Evolutionary conservation across 2,329 filamentous ascomycete species (phyloP).

Genomic region (Drechslerella dactyloides): DNA sequence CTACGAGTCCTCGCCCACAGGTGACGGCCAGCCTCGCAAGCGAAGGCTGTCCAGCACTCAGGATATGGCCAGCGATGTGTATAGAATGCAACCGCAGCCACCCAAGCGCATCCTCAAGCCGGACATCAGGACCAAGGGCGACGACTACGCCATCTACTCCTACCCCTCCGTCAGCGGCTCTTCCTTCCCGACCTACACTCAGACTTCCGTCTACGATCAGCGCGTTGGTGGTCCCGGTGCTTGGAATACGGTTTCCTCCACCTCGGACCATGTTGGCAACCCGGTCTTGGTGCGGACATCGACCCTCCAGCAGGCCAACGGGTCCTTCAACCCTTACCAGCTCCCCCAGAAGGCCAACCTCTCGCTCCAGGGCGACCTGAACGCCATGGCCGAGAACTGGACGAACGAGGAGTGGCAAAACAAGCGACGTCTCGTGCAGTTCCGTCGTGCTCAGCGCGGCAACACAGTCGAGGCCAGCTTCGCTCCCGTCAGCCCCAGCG

Average conservation of each 20-base stretch:
- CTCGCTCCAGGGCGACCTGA: conserved; percentile 83
- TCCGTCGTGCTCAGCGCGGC: conserved; percentile 79
- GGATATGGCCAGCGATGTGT: conserved; percentile 55
- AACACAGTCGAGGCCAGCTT: conserved; percentile 83
- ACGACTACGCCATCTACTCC: conserved; percentile 64
- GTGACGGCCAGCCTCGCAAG: conserved; percentile 61
- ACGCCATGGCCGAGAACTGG: conserved; percentile 84
- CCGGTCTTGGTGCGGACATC: conserved; percentile 72
- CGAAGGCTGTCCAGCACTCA: conserved; percentile 65
- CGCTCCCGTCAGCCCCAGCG: conserved; percentile 76
- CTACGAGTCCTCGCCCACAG: conserved; percentile 57
- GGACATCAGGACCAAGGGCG: conserved; percentile 60
- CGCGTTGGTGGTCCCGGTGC: conserved; percentile 57
- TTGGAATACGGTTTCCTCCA: conserved; percentile 45
- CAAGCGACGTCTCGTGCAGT: conserved; percentile 84
- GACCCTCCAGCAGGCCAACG: conserved; percentile 66
- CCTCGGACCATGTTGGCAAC: conserved; percentile 57
- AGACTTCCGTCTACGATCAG: conserved; percentile 60
- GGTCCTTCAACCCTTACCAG: conserved; percentile 75
- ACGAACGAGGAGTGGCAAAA: conserved; percentile 77
- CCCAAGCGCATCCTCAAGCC: conserved; percentile 57
- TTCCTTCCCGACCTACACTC: conserved; percentile 63
- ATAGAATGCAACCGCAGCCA: conserved; percentile 60
- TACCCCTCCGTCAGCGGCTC: conserved; percentile 63
- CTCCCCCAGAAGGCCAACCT: conserved; percentile 82